Conservation (phyloP, 805 yeast species). For the Candida ulmi region DNA sequence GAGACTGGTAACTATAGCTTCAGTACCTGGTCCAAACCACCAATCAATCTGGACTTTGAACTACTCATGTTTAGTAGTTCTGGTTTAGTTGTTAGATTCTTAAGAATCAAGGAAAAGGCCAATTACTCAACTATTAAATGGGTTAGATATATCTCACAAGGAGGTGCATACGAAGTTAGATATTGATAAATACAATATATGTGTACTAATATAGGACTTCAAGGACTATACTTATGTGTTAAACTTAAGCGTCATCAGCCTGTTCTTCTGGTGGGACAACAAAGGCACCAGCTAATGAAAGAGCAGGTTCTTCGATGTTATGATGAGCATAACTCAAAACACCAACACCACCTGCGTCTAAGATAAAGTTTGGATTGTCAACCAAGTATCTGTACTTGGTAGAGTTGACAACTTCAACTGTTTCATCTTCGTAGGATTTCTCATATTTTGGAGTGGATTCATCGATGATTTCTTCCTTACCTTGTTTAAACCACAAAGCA, state of each 20-base stretch:
- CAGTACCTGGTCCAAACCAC: slow-evolving; percentile 45
- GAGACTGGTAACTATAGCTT: slow-evolving; percentile 7
- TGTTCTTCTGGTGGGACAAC: slow-evolving; percentile 62
- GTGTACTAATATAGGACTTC: not conserved
- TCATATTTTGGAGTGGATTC: slow-evolving; percentile 11
- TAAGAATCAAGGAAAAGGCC: slow-evolving; percentile 55
- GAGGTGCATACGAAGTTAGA: slow-evolving; percentile 80
- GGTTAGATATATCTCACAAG: slow-evolving; percentile 73
- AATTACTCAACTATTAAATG: slow-evolving; percentile 75
- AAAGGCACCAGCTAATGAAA: slow-evolving; percentile 80
- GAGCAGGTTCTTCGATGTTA: slow-evolving; percentile 79
- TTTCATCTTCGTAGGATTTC: slow-evolving; percentile 20
- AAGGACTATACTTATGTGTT: not conserved
- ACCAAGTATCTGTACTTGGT: slow-evolving; percentile 29
- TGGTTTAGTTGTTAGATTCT: slow-evolving; percentile 67
- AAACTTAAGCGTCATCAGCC: slow-evolving; percentile 7
- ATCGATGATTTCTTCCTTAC: slow-evolving; percentile 19
- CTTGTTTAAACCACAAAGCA: slow-evolving; percentile 68
- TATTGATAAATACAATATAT: slow-evolving; percentile 33
- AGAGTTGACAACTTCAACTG: slow-evolving; percentile 27
- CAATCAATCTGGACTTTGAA: slow-evolving; percentile 63
- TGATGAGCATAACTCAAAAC: slow-evolving; percentile 87
- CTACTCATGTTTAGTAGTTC: slow-evolving; percentile 73
- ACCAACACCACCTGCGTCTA: slow-evolving; percentile 96
- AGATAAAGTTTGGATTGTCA: slow-evolving; percentile 70